Conservation (phyloP, 176 grass and related monocot genomes). For the Leersia perrieri region DNA sequence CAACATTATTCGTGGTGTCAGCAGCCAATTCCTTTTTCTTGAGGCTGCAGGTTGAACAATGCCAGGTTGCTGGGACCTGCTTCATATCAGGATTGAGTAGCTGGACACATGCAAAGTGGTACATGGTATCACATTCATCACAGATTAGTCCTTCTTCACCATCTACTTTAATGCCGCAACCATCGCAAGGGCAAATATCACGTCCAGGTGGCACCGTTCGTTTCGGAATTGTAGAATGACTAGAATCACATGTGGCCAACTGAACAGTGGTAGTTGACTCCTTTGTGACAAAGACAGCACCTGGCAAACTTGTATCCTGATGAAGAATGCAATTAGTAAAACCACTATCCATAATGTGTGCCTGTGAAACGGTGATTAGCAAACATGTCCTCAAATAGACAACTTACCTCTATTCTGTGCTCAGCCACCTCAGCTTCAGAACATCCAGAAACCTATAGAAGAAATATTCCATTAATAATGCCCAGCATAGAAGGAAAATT, state of each 20-base stretch:
- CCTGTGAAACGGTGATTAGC: background rate
- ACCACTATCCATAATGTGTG: slow-evolving; percentile 2
- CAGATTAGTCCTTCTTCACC: slow-evolving; percentile 68
- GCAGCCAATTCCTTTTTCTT: slow-evolving; percentile 31
- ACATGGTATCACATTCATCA: slow-evolving; percentile 66
- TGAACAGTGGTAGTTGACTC: slow-evolving; percentile 54
- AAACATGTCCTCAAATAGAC: slow-evolving; percentile 26
- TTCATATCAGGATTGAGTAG: slow-evolving; percentile 38
- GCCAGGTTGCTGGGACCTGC: slow-evolving; percentile 63
- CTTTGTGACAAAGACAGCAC: slow-evolving; percentile 40
- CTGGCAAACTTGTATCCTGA: slow-evolving; percentile 58
- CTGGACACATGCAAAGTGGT: slow-evolving; percentile 77
- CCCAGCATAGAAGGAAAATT: slow-evolving; percentile 26
- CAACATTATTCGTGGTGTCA: slow-evolving; percentile 19
- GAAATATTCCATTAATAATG: slow-evolving; percentile 17
- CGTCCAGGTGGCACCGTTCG: slow-evolving; percentile 31
- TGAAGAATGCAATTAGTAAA: slow-evolving; percentile 28
- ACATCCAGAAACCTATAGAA: slow-evolving; percentile 54
- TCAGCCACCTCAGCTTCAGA: slow-evolving; percentile 54
- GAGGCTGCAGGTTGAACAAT: slow-evolving; percentile 56
- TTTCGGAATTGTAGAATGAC: slow-evolving; percentile 72
- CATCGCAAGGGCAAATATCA: slow-evolving; percentile 55
- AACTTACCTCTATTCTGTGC: slow-evolving; percentile 55
- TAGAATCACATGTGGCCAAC: slow-evolving; percentile 57
- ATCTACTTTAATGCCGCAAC: slow-evolving; percentile 53